Percentiles rank a stretch among this genome's conserved stretches.
phyloP scores from a whole-genome alignment of 2,329 filamentous ascomycete genomes.

The Penicillium sp. region DNA sequence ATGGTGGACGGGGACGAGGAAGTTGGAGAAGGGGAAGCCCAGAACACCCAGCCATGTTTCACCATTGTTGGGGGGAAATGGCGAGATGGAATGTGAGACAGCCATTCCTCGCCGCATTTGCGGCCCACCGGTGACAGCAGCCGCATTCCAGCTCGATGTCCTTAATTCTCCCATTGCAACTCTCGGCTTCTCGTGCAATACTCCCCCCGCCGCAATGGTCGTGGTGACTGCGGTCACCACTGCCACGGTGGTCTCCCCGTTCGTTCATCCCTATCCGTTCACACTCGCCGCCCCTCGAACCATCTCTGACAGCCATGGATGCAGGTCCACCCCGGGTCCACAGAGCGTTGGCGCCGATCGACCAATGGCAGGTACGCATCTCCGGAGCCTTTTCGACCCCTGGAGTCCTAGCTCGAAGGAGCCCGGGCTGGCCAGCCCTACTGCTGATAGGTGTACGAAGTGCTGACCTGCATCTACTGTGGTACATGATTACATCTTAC shows the following conservation, averaged over 20 bases:
- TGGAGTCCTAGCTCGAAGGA: constrained; percentile 2
- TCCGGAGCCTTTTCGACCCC: not conserved
- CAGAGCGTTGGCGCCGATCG: constrained; percentile 4
- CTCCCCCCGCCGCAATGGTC: not conserved
- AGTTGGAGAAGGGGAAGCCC: constrained; percentile 2
- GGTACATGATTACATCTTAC: too few species aligned
- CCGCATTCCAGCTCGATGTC: constrained; percentile 16
- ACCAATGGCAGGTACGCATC: constrained; percentile 6
- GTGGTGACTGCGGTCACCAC: too few species aligned
- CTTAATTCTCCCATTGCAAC: too few species aligned
- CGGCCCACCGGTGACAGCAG: constrained; percentile 9
- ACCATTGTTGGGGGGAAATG: constrained; percentile 16
- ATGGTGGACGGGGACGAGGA: not conserved
- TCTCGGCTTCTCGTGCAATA: not conserved
- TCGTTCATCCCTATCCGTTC: constrained; percentile 1
- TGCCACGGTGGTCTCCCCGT: too few species aligned
- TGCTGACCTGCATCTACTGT: too few species aligned
- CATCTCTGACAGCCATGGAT: constrained; percentile 8
- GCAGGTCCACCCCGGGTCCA: constrained; percentile 14
- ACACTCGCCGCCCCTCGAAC: not conserved
- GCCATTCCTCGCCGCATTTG: constrained; percentile 7
- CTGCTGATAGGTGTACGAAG: too few species aligned
- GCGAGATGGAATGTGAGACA: constrained; percentile 25
- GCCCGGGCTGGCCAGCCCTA: too few species aligned
- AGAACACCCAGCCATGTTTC: constrained; percentile 18